Conservation (phyloP, 495 filamentous ascomycete genomes). For the Penicillium parvum region DNA sequence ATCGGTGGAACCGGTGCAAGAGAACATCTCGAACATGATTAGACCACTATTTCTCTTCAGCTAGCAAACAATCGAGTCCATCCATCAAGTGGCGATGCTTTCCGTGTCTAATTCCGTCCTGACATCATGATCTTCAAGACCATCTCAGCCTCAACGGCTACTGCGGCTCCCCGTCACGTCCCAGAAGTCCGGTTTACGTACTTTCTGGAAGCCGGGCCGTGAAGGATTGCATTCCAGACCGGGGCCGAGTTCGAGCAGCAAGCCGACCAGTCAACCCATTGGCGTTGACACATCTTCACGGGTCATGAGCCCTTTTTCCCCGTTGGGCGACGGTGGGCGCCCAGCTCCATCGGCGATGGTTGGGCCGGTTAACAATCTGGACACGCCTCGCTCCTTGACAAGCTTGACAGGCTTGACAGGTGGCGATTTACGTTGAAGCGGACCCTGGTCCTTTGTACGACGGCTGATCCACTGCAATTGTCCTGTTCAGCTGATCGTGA, state of each 20-base stretch:
- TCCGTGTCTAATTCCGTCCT: background rate
- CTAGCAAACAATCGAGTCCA: constrained; percentile 12
- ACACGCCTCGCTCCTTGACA: background rate
- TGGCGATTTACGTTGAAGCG: too few species aligned
- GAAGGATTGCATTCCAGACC: background rate
- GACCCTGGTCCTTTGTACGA: too few species aligned
- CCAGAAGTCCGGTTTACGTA: constrained; percentile 3
- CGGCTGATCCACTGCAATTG: too few species aligned
- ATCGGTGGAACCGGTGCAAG: constrained; percentile 64
- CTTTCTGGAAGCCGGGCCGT: background rate
- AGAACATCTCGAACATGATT: constrained; percentile 63
- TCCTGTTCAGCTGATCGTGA: too few species aligned
- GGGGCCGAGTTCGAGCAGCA: background rate
- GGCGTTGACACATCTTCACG: background rate
- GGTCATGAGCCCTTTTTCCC: constrained; percentile 10
- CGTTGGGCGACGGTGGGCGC: background rate
- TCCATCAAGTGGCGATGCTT: background rate
- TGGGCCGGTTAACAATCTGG: constrained; percentile 1
- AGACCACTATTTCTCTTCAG: too few species aligned
- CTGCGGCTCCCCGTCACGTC: background rate
- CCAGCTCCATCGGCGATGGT: background rate
- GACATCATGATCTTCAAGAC: background rate
- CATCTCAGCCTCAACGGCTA: background rate
- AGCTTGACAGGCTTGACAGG: constrained; percentile 2
- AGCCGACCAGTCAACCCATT: background rate